phyloP scores from a whole-genome alignment of 768 basidiomycete genomes.

The Suillus fuscotomentosus region DNA sequence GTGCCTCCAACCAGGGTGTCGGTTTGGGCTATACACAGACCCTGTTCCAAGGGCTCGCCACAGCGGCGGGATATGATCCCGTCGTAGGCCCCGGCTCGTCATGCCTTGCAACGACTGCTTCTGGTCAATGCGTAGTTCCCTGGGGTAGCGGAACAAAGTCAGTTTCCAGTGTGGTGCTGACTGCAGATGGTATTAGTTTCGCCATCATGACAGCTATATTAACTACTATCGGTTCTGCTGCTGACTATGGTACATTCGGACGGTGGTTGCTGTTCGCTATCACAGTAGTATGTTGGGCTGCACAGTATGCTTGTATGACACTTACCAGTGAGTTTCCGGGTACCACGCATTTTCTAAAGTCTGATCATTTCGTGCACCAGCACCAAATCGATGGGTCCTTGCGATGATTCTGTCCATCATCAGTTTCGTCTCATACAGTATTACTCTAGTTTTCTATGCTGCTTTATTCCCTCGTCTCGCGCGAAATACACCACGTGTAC shows the following conservation, averaged over 20 bases:
- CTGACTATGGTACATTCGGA: conserved; percentile 50
- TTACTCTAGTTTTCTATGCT: conserved; percentile 78
- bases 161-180: conserved; percentile 72
- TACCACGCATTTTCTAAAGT: neutral
- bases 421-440: conserved; percentile 76
- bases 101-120: conserved; percentile 53
- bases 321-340: conserved; percentile 54
- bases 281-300: conserved; percentile 76
- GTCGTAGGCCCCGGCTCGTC: conserved; percentile 66
- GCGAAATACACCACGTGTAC: conserved; percentile 67
- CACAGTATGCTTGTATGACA: conserved; percentile 76
- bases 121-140: conserved; percentile 75
- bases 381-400: conserved; percentile 63
- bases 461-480: conserved; percentile 81
- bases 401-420: conserved; percentile 81
- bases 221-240: conserved; percentile 63
- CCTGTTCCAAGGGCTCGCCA: conserved; percentile 70
- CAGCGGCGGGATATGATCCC: conserved; percentile 74
- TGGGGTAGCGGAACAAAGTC: conserved; percentile 74
- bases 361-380: conserved; percentile 31
- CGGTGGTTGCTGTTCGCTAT: conserved; percentile 73
- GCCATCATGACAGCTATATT: conserved; percentile 80
- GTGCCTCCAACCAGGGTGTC: conserved; percentile 48
- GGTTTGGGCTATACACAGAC: conserved; percentile 72
- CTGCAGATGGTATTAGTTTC: conserved; percentile 75